A percentile compares a stretch with the other conserved stretches of the same genome.
Evolutionary conservation across 1,139 yeast genomes (phyloP).

Genomic region (Pichia sp.): DNA sequence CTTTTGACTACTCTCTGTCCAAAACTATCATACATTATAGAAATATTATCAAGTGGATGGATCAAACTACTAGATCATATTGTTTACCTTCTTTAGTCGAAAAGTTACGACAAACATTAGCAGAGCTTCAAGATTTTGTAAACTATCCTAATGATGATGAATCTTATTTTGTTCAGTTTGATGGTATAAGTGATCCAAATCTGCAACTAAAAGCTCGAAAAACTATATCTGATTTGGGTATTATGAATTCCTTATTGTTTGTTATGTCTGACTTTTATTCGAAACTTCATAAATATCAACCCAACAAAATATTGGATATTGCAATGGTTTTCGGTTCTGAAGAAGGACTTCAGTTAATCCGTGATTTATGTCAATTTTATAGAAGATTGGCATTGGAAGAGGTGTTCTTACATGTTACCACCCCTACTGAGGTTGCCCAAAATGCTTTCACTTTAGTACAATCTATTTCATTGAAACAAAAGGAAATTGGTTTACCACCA

Average conservation of each 20-base stretch:
- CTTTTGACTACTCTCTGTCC: constrained; percentile 55
- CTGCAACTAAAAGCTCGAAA: constrained; percentile 9
- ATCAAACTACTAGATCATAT: constrained; percentile 47
- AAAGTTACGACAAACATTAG: constrained; percentile 32
- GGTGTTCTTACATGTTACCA: constrained; percentile 37
- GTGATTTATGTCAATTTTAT: constrained; percentile 38
- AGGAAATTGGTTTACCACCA: constrained; percentile 32
- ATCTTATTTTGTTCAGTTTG: constrained; percentile 33
- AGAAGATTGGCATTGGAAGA: constrained; percentile 53
- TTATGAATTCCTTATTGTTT: constrained; percentile 29
- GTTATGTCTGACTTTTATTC: constrained; percentile 44
- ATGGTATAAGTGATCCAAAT: constrained; percentile 14
- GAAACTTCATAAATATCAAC: constrained; percentile 40
- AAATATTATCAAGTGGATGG: constrained; percentile 49
- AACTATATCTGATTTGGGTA: constrained; percentile 30
- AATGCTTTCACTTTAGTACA: constrained; percentile 18
- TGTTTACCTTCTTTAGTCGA: constrained; percentile 33
- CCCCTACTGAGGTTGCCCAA: constrained; percentile 43
- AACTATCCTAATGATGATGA: constrained; percentile 22
- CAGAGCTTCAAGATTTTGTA: constrained; percentile 30
- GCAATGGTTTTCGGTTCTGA: constrained; percentile 38
- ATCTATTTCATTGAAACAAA: constrained; percentile 29
- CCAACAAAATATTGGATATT: constrained; percentile 42
- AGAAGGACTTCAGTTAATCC: constrained; percentile 30
- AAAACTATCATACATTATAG: constrained; percentile 47